Conservation (phyloP, 2,329 filamentous ascomycete species). For the Penicillium sumatraense region DNA sequence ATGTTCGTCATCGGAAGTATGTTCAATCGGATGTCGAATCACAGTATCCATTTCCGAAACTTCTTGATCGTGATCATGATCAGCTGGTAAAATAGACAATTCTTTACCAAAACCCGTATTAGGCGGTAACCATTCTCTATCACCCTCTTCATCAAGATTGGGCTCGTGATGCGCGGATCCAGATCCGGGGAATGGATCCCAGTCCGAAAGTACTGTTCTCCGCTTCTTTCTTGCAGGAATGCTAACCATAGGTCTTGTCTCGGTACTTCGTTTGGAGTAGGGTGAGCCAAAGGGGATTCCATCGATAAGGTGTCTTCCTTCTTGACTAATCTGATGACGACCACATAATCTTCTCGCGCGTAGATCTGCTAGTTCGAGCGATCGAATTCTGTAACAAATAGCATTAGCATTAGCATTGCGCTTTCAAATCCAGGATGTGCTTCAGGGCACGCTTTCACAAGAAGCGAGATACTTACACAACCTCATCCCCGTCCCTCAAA, state of each 20-base stretch:
- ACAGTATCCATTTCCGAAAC: slow-evolving; percentile 41
- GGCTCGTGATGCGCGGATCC: neutral
- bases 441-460: neutral
- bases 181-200: slow-evolving; percentile 27
- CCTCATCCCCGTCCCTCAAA: slow-evolving; percentile 80
- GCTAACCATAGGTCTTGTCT: slow-evolving; percentile 67
- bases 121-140: slow-evolving; percentile 35
- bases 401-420: no score
- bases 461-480: slow-evolving; percentile 64
- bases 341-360: slow-evolving; percentile 74
- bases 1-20: slow-evolving; percentile 35
- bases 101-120: slow-evolving; percentile 33
- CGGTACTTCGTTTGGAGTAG: slow-evolving; percentile 61
- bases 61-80: no score
- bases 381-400: slow-evolving; percentile 68
- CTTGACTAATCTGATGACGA: slow-evolving; percentile 76
- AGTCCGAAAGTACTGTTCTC: slow-evolving; percentile 43
- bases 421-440: no score
- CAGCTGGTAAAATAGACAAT: slow-evolving; percentile 26
- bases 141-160: slow-evolving; percentile 32
- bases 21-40: slow-evolving; percentile 36
- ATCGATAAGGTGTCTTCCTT: slow-evolving; percentile 82
- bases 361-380: slow-evolving; percentile 75
- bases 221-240: slow-evolving; percentile 76
- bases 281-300: slow-evolving; percentile 82